Evolutionary conservation across 768 basidiomycete species (phyloP), one percentile per base, ranked within the genome.

Genomic region (Rhodotorula kratochvilovae): DNA sequence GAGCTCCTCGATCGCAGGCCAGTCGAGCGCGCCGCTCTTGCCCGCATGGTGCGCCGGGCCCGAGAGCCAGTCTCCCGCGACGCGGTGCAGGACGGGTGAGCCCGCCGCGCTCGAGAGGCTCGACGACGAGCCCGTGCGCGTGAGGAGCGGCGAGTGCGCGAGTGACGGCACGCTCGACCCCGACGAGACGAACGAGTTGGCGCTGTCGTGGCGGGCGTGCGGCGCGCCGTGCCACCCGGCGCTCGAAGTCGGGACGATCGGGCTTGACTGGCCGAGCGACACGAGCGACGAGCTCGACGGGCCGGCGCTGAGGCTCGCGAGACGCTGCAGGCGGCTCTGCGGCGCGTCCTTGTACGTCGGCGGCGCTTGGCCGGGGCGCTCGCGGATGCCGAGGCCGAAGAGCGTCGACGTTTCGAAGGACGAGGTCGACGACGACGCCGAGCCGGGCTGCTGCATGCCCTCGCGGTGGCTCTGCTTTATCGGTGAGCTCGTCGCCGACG

Each of bases 361-460:
- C 23, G 73, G 73, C 17, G 70, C 73, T 46, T 74, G 69, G 15
- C 59, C 55, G 8, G 70, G 58, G 23, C 64, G 64, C 60, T 65
- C 62, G 43, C 66, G 64, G 45, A 72, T 59, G 25, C 71, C 71
- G 55, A 72, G 63, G 25, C 71, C 71, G 55, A 72, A 61, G 46
- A 63, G 61, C 23, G 71, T 60, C 45, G 60, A 57, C 25, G 67
- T 46, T 42, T 68, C 67, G 63, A 27, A 15, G 31, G 43, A 46
- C 10, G 51, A 23, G 39, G 25, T 42, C 21, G 53, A 2, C 29
- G 36, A 42, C 1, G 43, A 46, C 27, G 21, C 43, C 33, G 29
- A 12, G 39, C 2, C 45, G 67, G 21, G 54, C 33, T 12, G 31
- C 56, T 11, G 25, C 2, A 7, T 5, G 21, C 3, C 19, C 19